These are phyloP conservation scores for Tricholoma matsutake DNA, from an alignment of 768 basidiomycete species.

Conservation along the genomic window DNA sequence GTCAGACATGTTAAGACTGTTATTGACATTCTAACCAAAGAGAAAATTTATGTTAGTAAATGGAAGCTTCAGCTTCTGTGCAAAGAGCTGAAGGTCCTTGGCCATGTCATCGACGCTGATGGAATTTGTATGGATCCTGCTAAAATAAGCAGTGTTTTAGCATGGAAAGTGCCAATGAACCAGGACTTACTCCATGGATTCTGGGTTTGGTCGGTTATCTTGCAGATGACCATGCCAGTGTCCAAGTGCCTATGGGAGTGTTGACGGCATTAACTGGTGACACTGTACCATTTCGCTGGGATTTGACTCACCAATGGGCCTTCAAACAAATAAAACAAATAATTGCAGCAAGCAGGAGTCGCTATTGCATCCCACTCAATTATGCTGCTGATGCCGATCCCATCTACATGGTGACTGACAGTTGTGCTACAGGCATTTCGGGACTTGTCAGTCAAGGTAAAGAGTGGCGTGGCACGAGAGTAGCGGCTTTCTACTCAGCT, in stretches of 20 bases:
- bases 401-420: slow-evolving; percentile 31
- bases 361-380: slow-evolving; percentile 17
- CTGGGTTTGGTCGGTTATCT: slow-evolving; percentile 19
- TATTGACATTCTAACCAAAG: no score
- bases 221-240: slow-evolving; percentile 13
- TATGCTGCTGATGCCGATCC: slow-evolving; percentile 17
- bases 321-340: slow-evolving; percentile 34
- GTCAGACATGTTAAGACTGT: no score
- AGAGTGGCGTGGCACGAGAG: no score
- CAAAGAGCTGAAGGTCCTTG: no score
- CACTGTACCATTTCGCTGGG: slow-evolving; percentile 20
- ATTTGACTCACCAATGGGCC: slow-evolving; percentile 19
- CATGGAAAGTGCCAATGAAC: slow-evolving; percentile 26
- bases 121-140: no score
- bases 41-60: no score
- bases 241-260: slow-evolving; percentile 29
- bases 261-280: slow-evolving; percentile 20
- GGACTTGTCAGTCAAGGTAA: slow-evolving; percentile 3
- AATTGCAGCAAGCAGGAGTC: slow-evolving; percentile 12
- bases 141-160: slow-evolving; percentile 33
- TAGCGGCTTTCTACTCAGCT: no score
- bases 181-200: slow-evolving; percentile 27
- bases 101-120: no score
- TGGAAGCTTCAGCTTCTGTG: no score
- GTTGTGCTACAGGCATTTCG: slow-evolving; percentile 16